Evolutionary conservation across 306 rosid species (phyloP).

Genomic region (Medicago ruthenica): DNA sequence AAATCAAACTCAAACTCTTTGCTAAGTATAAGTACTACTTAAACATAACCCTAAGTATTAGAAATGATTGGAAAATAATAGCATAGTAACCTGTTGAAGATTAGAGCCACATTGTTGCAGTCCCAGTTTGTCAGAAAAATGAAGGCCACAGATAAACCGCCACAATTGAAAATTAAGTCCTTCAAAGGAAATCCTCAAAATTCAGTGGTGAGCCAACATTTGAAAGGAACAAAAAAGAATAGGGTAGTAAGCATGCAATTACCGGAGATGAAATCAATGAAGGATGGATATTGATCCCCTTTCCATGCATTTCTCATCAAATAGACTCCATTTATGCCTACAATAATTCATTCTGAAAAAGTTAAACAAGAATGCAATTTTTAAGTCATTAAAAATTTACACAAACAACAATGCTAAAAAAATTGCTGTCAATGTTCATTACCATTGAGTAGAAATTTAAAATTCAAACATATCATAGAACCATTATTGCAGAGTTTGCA

Average conservation of each 20-base stretch:
- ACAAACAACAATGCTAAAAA: too few species aligned
- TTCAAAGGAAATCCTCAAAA: slow-evolving; percentile 41
- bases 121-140: slow-evolving; percentile 75
- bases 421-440: too few species aligned
- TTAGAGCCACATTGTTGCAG: slow-evolving; percentile 46
- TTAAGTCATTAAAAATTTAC: too few species aligned
- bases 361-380: too few species aligned
- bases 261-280: slow-evolving; percentile 77
- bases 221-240: too few species aligned
- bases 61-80: slow-evolving; percentile 16
- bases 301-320: slow-evolving; percentile 85
- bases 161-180: slow-evolving; percentile 96
- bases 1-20: slow-evolving; percentile 25
- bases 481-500: too few species aligned
- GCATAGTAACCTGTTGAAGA: slow-evolving; percentile 66
- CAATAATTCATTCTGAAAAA: too few species aligned
- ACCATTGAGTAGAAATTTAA: too few species aligned
- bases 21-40: background rate
- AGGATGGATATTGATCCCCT: slow-evolving; percentile 71
- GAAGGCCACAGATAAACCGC: slow-evolving; percentile 85
- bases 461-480: too few species aligned
- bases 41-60: background rate
- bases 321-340: too few species aligned
- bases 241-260: too few species aligned
- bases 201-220: slow-evolving; percentile 24